phyloP scores from a whole-genome alignment of 352 stramenopile species.

The Globisporangium radiosum region DNA sequence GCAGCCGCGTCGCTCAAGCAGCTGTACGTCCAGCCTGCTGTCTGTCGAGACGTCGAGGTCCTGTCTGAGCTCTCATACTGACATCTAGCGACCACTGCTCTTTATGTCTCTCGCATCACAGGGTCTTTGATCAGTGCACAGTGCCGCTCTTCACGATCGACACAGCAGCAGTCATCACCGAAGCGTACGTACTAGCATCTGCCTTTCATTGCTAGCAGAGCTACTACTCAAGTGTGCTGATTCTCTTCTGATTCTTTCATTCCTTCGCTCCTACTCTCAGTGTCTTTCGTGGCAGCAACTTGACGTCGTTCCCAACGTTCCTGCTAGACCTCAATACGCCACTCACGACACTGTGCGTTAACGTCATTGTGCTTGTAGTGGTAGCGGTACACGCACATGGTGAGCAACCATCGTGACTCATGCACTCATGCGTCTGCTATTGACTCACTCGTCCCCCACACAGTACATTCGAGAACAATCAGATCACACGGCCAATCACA shows the following conservation, averaged over 20 bases:
- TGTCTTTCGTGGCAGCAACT: constrained; percentile 33
- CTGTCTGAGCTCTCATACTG: not conserved
- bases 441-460: not conserved
- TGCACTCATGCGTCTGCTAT: too few relatives aligned
- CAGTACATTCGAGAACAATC: constrained; percentile 12
- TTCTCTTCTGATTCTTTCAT: too few relatives aligned
- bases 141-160: constrained; percentile 32
- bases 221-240: too few relatives aligned
- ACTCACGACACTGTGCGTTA: constrained; percentile 10
- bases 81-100: too few relatives aligned
- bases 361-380: too few relatives aligned
- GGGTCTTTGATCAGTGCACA: constrained; percentile 34
- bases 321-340: constrained; percentile 26
- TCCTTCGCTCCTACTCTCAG: not conserved
- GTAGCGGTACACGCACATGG: too few relatives aligned
- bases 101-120: constrained; percentile 5
- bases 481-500: constrained; percentile 13
- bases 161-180: constrained; percentile 22
- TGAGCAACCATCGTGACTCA: too few relatives aligned
- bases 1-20: constrained; percentile 20
- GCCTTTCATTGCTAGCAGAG: not conserved
- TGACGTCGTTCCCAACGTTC: constrained; percentile 35
- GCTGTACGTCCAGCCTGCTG: constrained; percentile 18
- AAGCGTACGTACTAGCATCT: constrained; percentile 19
- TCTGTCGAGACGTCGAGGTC: not conserved